phyloP scores from a whole-genome alignment of 1,139 yeast genomes.

The Debaryomyces fabryi region DNA sequence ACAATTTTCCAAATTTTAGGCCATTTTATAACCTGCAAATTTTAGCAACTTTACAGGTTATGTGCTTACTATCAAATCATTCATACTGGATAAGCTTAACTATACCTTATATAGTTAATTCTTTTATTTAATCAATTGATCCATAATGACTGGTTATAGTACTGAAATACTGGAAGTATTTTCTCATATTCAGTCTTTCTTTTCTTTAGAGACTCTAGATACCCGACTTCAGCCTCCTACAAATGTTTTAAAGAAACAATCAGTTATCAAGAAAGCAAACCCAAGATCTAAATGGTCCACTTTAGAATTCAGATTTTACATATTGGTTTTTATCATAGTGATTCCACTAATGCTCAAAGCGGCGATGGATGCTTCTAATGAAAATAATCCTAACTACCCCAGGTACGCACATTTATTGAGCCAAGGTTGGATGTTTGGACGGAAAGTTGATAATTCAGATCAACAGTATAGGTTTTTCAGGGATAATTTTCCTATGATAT shows the following conservation, averaged over 20 bases:
- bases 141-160: background rate
- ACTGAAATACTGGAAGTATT: constrained; percentile 16
- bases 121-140: background rate
- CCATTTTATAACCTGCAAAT: background rate
- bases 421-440: constrained; percentile 75
- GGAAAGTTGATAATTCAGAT: constrained; percentile 89
- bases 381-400: constrained; percentile 74
- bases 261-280: constrained; percentile 46
- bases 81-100: background rate
- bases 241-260: constrained; percentile 45
- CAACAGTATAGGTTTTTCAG: constrained; percentile 86
- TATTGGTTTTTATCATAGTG: constrained; percentile 59
- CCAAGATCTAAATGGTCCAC: constrained; percentile 70
- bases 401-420: constrained; percentile 62
- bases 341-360: constrained; percentile 84
- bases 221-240: constrained; percentile 63
- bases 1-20: constrained; percentile 2
- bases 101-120: background rate
- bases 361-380: constrained; percentile 80
- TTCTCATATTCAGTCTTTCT: constrained; percentile 41
- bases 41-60: background rate
- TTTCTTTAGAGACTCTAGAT: constrained; percentile 78
- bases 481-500: constrained; percentile 68
- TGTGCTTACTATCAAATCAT: background rate
- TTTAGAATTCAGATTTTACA: constrained; percentile 70